phyloP scores from a whole-genome alignment of 2,329 filamentous ascomycete genomes.

The Ophiostoma ulmi region DNA sequence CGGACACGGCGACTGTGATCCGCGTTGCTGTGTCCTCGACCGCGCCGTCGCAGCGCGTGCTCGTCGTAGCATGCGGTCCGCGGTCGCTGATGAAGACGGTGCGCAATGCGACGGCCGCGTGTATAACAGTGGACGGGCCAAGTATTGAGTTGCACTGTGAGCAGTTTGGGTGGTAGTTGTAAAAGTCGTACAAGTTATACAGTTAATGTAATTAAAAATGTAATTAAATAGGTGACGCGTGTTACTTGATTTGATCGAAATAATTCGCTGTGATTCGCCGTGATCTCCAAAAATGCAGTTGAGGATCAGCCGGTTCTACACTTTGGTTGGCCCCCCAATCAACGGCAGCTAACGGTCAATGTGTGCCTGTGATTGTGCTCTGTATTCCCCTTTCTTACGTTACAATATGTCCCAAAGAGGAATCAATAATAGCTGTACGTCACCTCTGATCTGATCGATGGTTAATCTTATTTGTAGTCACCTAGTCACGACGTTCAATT shows the following conservation, averaged over 20 bases:
- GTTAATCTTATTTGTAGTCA: not conserved
- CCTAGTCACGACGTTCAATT: constrained; percentile 22
- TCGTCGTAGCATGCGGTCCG: not conserved
- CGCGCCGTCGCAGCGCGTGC: not conserved
- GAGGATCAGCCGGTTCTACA: not conserved
- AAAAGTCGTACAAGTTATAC: too few relatives aligned
- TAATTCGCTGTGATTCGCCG: too few relatives aligned
- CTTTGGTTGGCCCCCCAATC: not conserved
- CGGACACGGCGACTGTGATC: not conserved
- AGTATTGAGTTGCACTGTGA: not conserved
- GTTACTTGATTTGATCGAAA: too few relatives aligned
- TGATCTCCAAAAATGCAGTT: too few relatives aligned
- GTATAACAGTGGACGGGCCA: not conserved
- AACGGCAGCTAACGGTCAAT: not conserved
- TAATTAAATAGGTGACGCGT: too few relatives aligned
- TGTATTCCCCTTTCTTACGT: not conserved
- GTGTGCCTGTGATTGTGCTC: not conserved
- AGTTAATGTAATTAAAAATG: too few relatives aligned
- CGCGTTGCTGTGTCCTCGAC: not conserved
- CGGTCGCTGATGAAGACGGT: not conserved
- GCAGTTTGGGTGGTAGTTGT: not conserved
- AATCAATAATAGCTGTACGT: not conserved
- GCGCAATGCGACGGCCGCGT: not conserved
- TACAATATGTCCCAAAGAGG: not conserved
- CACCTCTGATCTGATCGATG: not conserved